Evolutionary conservation across 2,329 filamentous ascomycete genomes (phyloP).

Genomic region (Apiospora rasikravindrae): DNA sequence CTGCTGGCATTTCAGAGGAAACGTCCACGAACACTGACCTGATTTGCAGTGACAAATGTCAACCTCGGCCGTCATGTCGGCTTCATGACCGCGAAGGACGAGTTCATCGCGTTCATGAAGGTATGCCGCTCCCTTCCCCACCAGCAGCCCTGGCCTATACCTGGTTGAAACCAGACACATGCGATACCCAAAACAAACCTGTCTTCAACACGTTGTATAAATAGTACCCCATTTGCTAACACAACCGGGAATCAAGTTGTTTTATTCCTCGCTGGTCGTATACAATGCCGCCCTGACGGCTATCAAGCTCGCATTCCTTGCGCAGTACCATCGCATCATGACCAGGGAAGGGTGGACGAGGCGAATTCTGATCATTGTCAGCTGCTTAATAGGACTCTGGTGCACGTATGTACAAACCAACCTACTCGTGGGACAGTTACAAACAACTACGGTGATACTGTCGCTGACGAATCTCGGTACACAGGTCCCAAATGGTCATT

Average conservation of each 20-base stretch:
- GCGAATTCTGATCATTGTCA: conserved; percentile 27
- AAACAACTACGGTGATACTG: not conserved
- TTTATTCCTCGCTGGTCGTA: conserved; percentile 44
- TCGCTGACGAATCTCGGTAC: not conserved
- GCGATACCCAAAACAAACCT: too few species aligned
- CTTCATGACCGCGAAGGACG: not conserved
- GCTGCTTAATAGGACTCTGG: conserved; percentile 31
- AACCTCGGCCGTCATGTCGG: conserved; percentile 20
- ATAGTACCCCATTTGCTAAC: not conserved
- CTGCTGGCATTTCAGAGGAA: too few species aligned
- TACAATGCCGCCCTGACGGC: conserved; percentile 43
- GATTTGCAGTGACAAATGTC: not conserved
- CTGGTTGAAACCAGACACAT: too few species aligned
- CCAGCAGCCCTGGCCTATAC: not conserved
- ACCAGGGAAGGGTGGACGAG: conserved; percentile 38
- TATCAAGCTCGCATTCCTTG: conserved; percentile 44
- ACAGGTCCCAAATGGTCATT: conserved; percentile 39
- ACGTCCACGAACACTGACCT: not conserved
- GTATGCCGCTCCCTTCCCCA: not conserved
- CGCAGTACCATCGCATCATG: conserved; percentile 46
- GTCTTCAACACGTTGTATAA: too few species aligned
- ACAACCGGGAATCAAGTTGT: conserved; percentile 32
- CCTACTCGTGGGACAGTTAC: conserved; percentile 25
- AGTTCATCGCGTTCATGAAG: not conserved
- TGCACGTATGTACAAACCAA: not conserved